Percentiles rank a stretch among this genome's conserved stretches.
Conservation (phyloP, 2,329 filamentous ascomycete species). For the Calonectria fujianensis region DNA sequence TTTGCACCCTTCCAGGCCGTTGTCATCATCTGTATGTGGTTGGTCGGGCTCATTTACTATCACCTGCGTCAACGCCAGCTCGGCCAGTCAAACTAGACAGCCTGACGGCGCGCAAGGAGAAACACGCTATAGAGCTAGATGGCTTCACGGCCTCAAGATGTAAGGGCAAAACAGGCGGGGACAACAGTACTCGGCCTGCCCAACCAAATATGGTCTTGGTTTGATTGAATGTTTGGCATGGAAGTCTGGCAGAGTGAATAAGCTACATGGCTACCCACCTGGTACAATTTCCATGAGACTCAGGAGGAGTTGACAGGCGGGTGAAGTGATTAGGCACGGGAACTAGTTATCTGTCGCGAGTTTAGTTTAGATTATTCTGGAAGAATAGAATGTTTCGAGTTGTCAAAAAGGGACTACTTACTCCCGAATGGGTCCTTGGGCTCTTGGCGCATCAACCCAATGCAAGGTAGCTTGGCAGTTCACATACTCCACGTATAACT, state of each 20-base stretch:
- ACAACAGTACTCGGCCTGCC: not conserved
- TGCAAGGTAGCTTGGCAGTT: not conserved
- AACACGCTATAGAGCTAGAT: not conserved
- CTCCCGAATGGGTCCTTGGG: not conserved
- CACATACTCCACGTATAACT: no score
- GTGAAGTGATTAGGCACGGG: not conserved
- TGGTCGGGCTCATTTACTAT: constrained; percentile 68
- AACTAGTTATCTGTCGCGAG: not conserved
- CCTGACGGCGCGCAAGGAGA: not conserved
- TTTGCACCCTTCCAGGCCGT: constrained; percentile 74
- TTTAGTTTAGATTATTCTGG: constrained; percentile 3
- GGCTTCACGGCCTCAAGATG: not conserved
- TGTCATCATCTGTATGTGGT: constrained; percentile 71
- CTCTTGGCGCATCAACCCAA: not conserved
- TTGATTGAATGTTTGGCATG: not conserved
- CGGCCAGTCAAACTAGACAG: not conserved
- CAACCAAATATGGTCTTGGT: not conserved
- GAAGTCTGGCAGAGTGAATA: not conserved
- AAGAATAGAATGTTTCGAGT: constrained; percentile 2
- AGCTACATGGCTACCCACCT: not conserved
- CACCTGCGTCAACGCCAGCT: constrained; percentile 37
- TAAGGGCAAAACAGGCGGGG: not conserved
- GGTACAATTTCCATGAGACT: not conserved
- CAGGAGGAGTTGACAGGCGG: not conserved
- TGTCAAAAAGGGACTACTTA: no score